Percentiles rank a stretch among this genome's conserved stretches.
Evolutionary conservation across 2,329 filamentous ascomycete genomes (phyloP).

Genomic region (Talaromyces sp.): DNA sequence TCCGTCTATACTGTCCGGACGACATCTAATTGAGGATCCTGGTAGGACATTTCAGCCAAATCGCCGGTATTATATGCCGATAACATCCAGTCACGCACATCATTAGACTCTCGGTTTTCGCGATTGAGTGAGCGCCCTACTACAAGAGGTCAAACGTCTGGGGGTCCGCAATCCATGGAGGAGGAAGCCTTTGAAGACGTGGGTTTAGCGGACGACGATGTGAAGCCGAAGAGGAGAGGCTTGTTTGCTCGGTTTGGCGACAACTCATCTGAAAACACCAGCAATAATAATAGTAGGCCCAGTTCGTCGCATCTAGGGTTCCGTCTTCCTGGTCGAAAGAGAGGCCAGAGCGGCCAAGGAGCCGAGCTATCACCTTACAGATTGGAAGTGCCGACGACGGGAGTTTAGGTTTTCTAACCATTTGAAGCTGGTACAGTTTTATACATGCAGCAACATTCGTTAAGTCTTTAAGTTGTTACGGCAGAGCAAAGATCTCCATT

Average conservation of each 20-base stretch:
- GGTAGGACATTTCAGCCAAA: slow-evolving; percentile 82
- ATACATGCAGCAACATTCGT: background rate
- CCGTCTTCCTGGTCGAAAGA: slow-evolving; percentile 67
- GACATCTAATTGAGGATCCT: slow-evolving; percentile 16
- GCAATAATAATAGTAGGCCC: slow-evolving; percentile 38
- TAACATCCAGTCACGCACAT: slow-evolving; percentile 64
- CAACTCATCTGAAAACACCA: slow-evolving; percentile 21
- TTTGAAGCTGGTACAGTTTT: background rate
- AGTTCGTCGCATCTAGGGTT: slow-evolving; percentile 55
- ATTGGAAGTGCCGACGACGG: slow-evolving; percentile 19
- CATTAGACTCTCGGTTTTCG: slow-evolving; percentile 71
- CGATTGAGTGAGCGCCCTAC: slow-evolving; percentile 61
- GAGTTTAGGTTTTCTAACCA: slow-evolving; percentile 5
- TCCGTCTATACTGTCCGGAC: background rate
- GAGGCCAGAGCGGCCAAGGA: slow-evolving; percentile 66
- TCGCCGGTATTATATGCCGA: slow-evolving; percentile 67
- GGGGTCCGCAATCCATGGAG: slow-evolving; percentile 60
- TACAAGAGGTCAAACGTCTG: slow-evolving; percentile 56
- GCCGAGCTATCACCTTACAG: slow-evolving; percentile 68
- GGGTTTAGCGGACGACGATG: slow-evolving; percentile 70
- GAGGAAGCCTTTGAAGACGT: slow-evolving; percentile 90
- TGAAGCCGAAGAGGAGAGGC: slow-evolving; percentile 70
- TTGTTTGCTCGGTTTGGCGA: slow-evolving; percentile 75
- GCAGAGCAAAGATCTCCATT: background rate
- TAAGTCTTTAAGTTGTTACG: slow-evolving; percentile 1